A percentile compares a stretch with the other conserved stretches of the same genome.
Evolutionary conservation across 2,329 filamentous ascomycete genomes (phyloP).

Genomic region (Botrytis porri): DNA sequence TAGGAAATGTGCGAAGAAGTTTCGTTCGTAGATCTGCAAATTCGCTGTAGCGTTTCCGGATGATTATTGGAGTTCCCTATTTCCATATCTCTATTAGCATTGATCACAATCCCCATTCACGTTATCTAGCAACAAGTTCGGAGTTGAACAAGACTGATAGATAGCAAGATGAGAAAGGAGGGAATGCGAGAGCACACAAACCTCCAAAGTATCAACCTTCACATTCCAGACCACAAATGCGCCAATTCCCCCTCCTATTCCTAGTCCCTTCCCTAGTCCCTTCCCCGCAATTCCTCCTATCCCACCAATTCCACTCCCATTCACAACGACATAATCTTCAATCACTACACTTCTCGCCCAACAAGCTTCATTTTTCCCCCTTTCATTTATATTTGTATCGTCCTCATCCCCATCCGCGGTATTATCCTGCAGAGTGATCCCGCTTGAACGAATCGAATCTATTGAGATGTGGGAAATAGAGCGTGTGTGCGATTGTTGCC

Average conservation of each 20-base stretch:
- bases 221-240: constrained; percentile 96
- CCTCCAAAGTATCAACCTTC: constrained; percentile 78
- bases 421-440: constrained; percentile 62
- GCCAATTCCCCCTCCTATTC: constrained; percentile 45
- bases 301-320: constrained; percentile 31
- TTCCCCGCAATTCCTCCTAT: neutral
- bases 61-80: constrained; percentile 59
- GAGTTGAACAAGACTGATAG: neutral
- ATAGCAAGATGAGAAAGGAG: neutral
- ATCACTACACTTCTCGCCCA: constrained; percentile 64
- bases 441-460: constrained; percentile 48
- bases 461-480: constrained; percentile 47
- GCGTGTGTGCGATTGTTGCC: constrained; percentile 37
- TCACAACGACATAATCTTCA: constrained; percentile 53
- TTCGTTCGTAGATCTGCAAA: constrained; percentile 78
- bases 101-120: neutral
- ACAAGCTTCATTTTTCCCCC: constrained; percentile 51
- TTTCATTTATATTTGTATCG: neutral
- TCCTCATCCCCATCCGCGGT: constrained; percentile 44
- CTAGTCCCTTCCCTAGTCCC: neutral
- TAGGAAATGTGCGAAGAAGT: constrained; percentile 77
- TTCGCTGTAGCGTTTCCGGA: constrained; percentile 81
- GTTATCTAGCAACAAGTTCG: neutral
- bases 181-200: constrained; percentile 39
- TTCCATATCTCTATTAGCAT: constrained; percentile 28